These are phyloP conservation scores for Hylodesmum podocarpum DNA, from an alignment of 306 rosid genomes.

Conservation along the genomic window DNA sequence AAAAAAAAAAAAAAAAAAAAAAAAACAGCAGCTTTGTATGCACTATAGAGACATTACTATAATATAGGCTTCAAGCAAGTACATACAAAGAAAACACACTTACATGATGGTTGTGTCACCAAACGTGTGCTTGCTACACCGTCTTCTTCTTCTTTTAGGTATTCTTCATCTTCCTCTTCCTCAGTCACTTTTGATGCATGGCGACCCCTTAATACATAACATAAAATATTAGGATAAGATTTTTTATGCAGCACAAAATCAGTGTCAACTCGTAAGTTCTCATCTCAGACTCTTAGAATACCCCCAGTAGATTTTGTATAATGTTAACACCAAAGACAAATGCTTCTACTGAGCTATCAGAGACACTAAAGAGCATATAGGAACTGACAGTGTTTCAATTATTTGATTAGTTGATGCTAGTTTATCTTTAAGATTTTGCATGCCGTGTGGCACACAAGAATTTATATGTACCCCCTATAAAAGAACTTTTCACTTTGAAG, in stretches of 20 bases:
- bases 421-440: conserved; percentile 10
- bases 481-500: background rate
- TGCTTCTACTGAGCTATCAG: background rate
- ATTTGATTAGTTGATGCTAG: background rate
- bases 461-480: background rate
- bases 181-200: conserved; percentile 97
- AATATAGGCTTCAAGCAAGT: background rate
- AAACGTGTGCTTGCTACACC: conserved; percentile 78
- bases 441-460: background rate
- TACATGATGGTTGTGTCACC: conserved; percentile 89
- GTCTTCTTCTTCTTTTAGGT: conserved; percentile 93
- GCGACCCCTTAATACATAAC: conserved; percentile 70
- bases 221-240: conserved; percentile 17
- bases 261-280: background rate
- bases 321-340: background rate
- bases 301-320: background rate
- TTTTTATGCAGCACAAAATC: background rate
- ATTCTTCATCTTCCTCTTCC: conserved; percentile 98
- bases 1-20: too few species aligned
- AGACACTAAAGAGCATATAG: background rate
- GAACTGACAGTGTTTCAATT: background rate
- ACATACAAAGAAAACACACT: conserved; percentile 19
- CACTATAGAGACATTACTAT: background rate
- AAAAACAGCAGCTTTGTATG: background rate
- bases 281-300: background rate